phyloP scores from a whole-genome alignment of 306 rosid species.

The Arachis stenosperma region DNA sequence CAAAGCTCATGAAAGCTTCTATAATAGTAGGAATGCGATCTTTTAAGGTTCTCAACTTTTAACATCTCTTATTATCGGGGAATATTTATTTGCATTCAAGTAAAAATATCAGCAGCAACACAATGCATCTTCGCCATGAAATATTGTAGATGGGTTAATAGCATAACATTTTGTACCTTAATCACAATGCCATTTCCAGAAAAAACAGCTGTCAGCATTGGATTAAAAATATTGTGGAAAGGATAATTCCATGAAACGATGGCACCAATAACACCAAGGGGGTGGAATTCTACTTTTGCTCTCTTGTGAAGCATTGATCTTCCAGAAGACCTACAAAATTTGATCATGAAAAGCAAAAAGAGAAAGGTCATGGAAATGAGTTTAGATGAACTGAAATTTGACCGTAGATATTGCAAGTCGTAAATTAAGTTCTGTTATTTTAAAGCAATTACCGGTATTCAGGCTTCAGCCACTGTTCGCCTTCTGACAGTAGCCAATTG shows the following conservation, averaged over 20 bases:
- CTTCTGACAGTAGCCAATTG: slow-evolving; percentile 94
- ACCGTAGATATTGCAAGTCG: background rate
- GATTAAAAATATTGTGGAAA: slow-evolving; percentile 89
- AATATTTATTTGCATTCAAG: slow-evolving; percentile 25
- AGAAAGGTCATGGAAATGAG: slow-evolving; percentile 16
- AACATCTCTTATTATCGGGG: background rate
- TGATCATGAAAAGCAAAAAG: background rate
- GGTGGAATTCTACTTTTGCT: slow-evolving; percentile 88
- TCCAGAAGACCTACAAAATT: slow-evolving; percentile 68
- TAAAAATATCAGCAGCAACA: slow-evolving; percentile 24
- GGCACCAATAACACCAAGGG: slow-evolving; percentile 94
- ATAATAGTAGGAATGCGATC: background rate
- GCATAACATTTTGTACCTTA: slow-evolving; percentile 56
- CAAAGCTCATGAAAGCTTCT: background rate
- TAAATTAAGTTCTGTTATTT: background rate
- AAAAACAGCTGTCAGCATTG: slow-evolving; percentile 88
- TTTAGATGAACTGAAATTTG: slow-evolving; percentile 18
- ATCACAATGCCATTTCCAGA: slow-evolving; percentile 89
- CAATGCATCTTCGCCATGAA: slow-evolving; percentile 11
- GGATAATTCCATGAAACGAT: slow-evolving; percentile 96
- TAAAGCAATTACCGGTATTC: slow-evolving; percentile 69
- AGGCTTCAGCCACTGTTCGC: slow-evolving; percentile 90
- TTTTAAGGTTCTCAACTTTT: slow-evolving; percentile 14
- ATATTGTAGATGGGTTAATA: slow-evolving; percentile 10
- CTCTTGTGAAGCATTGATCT: slow-evolving; percentile 85